Base-by-base conservation (phyloP, 1,284 basidiomycete species). In the Cryptococcus amylolentus region DNA sequence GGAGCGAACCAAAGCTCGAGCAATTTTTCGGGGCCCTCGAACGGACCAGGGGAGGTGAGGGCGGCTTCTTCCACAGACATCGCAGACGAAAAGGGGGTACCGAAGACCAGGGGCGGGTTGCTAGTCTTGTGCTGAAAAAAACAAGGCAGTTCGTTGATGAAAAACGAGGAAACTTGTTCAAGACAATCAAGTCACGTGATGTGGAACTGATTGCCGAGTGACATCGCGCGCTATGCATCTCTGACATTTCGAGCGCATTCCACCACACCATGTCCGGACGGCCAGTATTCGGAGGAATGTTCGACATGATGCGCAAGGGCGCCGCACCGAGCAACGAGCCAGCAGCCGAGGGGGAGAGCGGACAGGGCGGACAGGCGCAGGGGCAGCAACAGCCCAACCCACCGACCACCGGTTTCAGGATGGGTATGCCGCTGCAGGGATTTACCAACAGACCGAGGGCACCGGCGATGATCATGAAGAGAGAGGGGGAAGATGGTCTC, bases 1-100 rank as follows among this genome's bases (percentile, higher is more conserved):
- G 89, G 88, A 5, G 90, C 87, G 76, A 98, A 98, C 96, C 96
- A 98, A 55, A 98, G 86, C 80, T 98, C 96, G 54, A 98, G 84
- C 43, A 98, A 85, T 79, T 99, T 99, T 80, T 99, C 96, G 58
- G 95, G 91, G 14, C 76, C 76, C 57, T 77, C 75, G 50, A 78
- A 78, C 12, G 74, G 76, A 8, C 74, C 73, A 8, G 73, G 73
- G 14, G 69, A 72, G 39, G 66, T 65, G 8, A 54, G n/a, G 4
- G 45, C 55, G 16, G 40, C 48, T 45, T 55, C 54, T 18, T 47
- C 37, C 28, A 38, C 18, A 23, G 49, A 39, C 31, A 35, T 35
- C 5, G 31, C 10, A 35, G 31, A 35, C 31, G 10, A 35, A 35
- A 35, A 10, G 31, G 10, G 31, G 31, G 10, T 35, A 35, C 0